Conservation (phyloP, 345 rosid genomes). For the Trapa bicornis region DNA sequence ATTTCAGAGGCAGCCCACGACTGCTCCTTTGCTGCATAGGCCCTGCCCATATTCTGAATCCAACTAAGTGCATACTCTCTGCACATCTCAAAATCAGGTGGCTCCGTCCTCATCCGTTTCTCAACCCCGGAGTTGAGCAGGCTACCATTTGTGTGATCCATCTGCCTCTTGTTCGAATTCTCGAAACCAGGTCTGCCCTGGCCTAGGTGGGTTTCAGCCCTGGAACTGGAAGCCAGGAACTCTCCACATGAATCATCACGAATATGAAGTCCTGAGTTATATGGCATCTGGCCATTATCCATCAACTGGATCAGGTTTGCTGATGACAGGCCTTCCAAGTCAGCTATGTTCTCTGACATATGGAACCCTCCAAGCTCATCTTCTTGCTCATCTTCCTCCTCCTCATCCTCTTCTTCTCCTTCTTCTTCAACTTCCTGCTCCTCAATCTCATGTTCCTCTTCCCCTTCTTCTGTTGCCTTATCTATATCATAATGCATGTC, state of each 20-base stretch:
- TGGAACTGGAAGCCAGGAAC: slow-evolving; percentile 37
- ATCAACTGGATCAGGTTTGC: slow-evolving; percentile 50
- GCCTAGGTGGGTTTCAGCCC: slow-evolving; percentile 35
- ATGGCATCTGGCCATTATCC: slow-evolving; percentile 45
- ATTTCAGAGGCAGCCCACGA: slow-evolving; percentile 24
- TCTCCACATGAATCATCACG: slow-evolving; percentile 36
- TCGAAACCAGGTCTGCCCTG: slow-evolving; percentile 40
- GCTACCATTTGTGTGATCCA: slow-evolving; percentile 34
- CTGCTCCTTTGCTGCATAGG: slow-evolving; percentile 38
- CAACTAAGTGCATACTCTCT: slow-evolving; percentile 37
- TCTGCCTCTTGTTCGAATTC: slow-evolving; percentile 52
- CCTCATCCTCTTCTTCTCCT: slow-evolving; percentile 18
- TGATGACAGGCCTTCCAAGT: slow-evolving; percentile 35
- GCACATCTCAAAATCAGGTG: slow-evolving; percentile 27
- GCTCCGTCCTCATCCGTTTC: slow-evolving; percentile 65
- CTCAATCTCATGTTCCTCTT: slow-evolving; percentile 17
- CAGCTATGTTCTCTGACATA: slow-evolving; percentile 26
- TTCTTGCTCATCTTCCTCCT: slow-evolving; percentile 19
- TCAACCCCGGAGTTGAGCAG: slow-evolving; percentile 34
- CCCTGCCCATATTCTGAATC: slow-evolving; percentile 39
- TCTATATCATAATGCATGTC: slow-evolving; percentile 14
- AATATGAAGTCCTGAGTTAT: slow-evolving; percentile 39
- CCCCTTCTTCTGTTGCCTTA: slow-evolving; percentile 13
- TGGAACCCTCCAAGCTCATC: slow-evolving; percentile 25
- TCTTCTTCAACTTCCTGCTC: slow-evolving; percentile 28